Evolutionary conservation across 257 asterid species (phyloP), one percentile per base, ranked within the genome.

Genomic region (Solanum bukasovii): DNA sequence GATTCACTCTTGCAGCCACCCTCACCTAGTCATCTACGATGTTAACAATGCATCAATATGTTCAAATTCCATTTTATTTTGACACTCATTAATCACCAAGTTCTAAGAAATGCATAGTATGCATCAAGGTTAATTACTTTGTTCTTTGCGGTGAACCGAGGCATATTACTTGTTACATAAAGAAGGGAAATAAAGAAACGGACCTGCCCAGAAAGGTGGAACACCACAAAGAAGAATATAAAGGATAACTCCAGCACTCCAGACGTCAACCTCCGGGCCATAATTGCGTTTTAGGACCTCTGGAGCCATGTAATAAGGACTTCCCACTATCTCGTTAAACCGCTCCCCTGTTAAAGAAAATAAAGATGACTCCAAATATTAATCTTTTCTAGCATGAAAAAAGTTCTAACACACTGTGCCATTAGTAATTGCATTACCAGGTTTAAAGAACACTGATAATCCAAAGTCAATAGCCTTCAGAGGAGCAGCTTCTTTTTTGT

Each of bases 191-290:
- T 40, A 34, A 67, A 40, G 86, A 87, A 92, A 88, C 92, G 25
- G 85, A 94, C 98, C 98, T 92, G 98, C 96, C 98, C 98, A 94
- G 85, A 94, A 94, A 84, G 98, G 98, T 84, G 98, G 98, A 89
- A 94, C 95, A 44, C 98, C 98, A 34, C 98, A 94, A 52, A 94
- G 95, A 71, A 94, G 93, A 90, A 94, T 94, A 90, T 93, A 94
- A 82, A 93, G 96, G 88, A 93, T 93, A 72, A 93, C 94, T 49
- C 98, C 96, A 84, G 95, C 95, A 90, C 98, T 94, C 96, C 98
- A 93, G 59, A 93, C 87, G 21, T 93, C 98, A 71, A 94, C 91
- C 88, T 93, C 98, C 3, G 93, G 96, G 46, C 96, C 98, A 86
- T 94, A 94, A 77, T 93, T 92, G 23, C 96, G 95, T 87, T 88